Base-by-base conservation (phyloP, 805 yeast genomes). In the Suhomyces kilbournensis region DNA sequence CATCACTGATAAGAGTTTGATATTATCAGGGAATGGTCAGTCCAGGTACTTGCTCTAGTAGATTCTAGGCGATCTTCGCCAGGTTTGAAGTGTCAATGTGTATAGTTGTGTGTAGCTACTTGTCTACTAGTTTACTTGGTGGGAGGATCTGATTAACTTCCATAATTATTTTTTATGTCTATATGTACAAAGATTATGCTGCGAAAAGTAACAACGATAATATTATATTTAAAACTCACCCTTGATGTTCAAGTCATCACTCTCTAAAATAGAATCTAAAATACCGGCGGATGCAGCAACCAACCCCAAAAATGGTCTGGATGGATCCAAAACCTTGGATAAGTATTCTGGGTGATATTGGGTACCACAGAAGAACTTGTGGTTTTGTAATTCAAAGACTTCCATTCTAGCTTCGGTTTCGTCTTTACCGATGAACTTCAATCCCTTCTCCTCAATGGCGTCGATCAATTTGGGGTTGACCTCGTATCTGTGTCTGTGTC, bases 401-500 rank as follows among this genome's bases (percentile, higher is more conserved):
- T 94, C 98, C 96, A 96, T 94, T 78, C 99, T 88, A 63, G 84
- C 81, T 57, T 86, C 88, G 46, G 83, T 72, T 67, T 92, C 97
- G 72, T 94, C 99, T 71, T 86, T 90, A 66, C 98, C 99, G 53
- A 94, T 93, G 68, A 92, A 94, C 60, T 78, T 76, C 70, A 96
- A 80, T 17, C 98, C 99, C 48, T 85, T 75, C 7, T 71, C 70
- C 73, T 94, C 98, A 56, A 93, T 81, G 44, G 75, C 71, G 15
- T 73, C 76, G 57, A 92, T 86, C 60, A 89, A 77, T 57, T 80
- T 82, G 14, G 99, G 99, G 73, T 92, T 93, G 62, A 94, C 89
- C 73, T 94, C 99, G 71, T 94, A 94, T 76, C 99, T 85, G 73
- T 94, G 99, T 78, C 99, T 88, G 72, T 94, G 99, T 80, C 99